These are phyloP conservation scores for Didymellaceae sp. DNA, from an alignment of 2,329 filamentous ascomycete genomes.

Conservation along the genomic window DNA sequence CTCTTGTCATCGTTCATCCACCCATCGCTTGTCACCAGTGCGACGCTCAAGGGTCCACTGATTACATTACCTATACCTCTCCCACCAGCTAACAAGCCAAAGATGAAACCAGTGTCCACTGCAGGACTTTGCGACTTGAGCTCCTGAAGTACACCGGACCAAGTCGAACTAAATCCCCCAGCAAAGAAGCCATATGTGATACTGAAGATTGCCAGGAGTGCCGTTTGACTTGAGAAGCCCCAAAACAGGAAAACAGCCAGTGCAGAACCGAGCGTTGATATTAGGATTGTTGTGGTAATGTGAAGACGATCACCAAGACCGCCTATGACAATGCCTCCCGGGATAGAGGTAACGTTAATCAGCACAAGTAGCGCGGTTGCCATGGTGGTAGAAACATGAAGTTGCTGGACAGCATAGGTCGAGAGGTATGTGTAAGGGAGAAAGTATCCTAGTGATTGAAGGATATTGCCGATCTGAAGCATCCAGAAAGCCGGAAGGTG, in stretches of 20 bases:
- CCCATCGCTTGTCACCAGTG: slow-evolving; percentile 36
- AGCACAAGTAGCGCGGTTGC: slow-evolving; percentile 42
- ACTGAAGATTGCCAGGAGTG: slow-evolving; percentile 40
- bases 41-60: slow-evolving; percentile 58
- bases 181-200: slow-evolving; percentile 46
- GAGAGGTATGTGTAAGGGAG: slow-evolving; percentile 49
- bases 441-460: slow-evolving; percentile 49
- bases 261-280: slow-evolving; percentile 49
- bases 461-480: slow-evolving; percentile 44
- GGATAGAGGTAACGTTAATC: slow-evolving; percentile 44
- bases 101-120: slow-evolving; percentile 54
- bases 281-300: slow-evolving; percentile 49
- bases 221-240: slow-evolving; percentile 51
- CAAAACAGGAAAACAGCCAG: slow-evolving; percentile 54
- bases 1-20: slow-evolving; percentile 24
- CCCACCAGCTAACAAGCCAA: slow-evolving; percentile 54
- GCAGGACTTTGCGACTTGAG: slow-evolving; percentile 33
- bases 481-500: slow-evolving; percentile 42
- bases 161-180: slow-evolving; percentile 35
- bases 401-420: slow-evolving; percentile 42
- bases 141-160: slow-evolving; percentile 31
- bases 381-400: slow-evolving; percentile 30
- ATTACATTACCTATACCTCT: slow-evolving; percentile 59
- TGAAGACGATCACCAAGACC: slow-evolving; percentile 51
- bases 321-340: slow-evolving; percentile 45